Evolutionary conservation across 2,329 filamentous ascomycete genomes (phyloP).

Genomic region (Trichoderma brevicompactum): DNA sequence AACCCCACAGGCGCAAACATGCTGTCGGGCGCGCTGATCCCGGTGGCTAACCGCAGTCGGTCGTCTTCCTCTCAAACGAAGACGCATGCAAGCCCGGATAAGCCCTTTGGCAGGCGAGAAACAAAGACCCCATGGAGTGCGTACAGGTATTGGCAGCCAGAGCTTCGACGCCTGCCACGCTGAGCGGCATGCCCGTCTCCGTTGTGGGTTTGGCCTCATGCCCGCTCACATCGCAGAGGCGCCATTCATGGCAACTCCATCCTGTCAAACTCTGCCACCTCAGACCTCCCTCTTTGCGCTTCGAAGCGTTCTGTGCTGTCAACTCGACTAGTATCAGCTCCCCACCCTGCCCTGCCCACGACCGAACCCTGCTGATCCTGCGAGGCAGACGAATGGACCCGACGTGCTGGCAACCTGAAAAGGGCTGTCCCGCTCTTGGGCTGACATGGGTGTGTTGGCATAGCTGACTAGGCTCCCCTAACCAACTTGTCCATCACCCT

Average conservation of each 20-base stretch:
- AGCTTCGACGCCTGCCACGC: constrained; percentile 16
- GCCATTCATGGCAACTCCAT: constrained; percentile 9
- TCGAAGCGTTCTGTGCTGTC: constrained; percentile 17
- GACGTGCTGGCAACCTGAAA: constrained; percentile 28
- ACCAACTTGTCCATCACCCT: constrained; percentile 8
- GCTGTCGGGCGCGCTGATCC: constrained; percentile 3
- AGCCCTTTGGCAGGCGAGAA: neutral
- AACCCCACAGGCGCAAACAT: constrained; percentile 15
- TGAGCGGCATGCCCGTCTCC: constrained; percentile 22
- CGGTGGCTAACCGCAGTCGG: constrained; percentile 11
- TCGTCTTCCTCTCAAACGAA: neutral
- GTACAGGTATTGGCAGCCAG: neutral
- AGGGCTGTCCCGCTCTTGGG: constrained; percentile 28
- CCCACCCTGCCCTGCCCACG: constrained; percentile 2
- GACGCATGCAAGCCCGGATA: neutral
- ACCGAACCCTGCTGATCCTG: constrained; percentile 29
- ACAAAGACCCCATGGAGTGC: neutral
- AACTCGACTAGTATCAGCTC: constrained; percentile 26
- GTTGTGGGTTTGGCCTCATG: constrained; percentile 18
- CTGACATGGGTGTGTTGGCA: constrained; percentile 29
- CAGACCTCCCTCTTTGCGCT: constrained; percentile 14
- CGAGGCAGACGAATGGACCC: constrained; percentile 29
- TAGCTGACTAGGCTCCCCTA: constrained; percentile 19
- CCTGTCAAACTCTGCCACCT: constrained; percentile 26
- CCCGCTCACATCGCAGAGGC: no score